Percentiles rank a stretch among this genome's conserved stretches.
These are phyloP conservation scores for Populus nigra DNA, from an alignment of 345 rosid genomes.

Conservation along the genomic window DNA sequence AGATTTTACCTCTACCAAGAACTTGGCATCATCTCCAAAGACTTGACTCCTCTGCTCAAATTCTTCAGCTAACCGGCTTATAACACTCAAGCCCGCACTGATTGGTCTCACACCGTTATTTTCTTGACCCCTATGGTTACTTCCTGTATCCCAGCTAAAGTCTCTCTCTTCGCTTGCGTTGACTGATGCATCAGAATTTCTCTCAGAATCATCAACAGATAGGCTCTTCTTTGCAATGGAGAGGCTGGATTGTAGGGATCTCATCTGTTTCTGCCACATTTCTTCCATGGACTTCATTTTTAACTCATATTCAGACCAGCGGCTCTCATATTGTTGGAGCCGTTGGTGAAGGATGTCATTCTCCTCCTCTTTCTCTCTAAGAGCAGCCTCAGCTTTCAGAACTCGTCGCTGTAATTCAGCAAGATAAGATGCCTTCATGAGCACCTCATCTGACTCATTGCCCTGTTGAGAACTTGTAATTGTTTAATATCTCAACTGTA, in stretches of 20 bases:
- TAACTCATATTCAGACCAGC: slow-evolving; percentile 93
- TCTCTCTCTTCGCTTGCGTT: slow-evolving; percentile 78
- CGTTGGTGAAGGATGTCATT: slow-evolving; percentile 92
- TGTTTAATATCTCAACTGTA: slow-evolving; percentile 15
- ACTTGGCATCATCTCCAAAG: slow-evolving; percentile 92
- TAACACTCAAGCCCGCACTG: slow-evolving; percentile 81
- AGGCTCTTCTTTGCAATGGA: slow-evolving; percentile 98
- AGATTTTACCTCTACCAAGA: slow-evolving; percentile 93
- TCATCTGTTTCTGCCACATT: slow-evolving; percentile 98
- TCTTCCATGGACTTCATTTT: slow-evolving; percentile 99
- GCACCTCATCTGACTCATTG: slow-evolving; percentile 70
- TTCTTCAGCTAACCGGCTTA: slow-evolving; percentile 87
- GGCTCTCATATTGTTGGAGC: slow-evolving; percentile 88
- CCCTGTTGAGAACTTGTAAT: slow-evolving; percentile 33
- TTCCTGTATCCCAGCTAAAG: slow-evolving; percentile 58
- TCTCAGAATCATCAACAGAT: slow-evolving; percentile 71
- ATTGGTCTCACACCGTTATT: slow-evolving; percentile 76
- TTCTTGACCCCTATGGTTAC: slow-evolving; percentile 53
- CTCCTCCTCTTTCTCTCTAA: slow-evolving; percentile 91
- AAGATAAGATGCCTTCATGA: slow-evolving; percentile 84
- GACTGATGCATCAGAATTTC: slow-evolving; percentile 90
- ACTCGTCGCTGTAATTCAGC: slow-evolving; percentile 88
- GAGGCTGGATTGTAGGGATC: slow-evolving; percentile 90
- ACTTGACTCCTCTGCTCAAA: slow-evolving; percentile 96
- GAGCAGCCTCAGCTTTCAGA: slow-evolving; percentile 84